phyloP scores from a whole-genome alignment of 345 rosid species.

The Lepidium africanum region DNA sequence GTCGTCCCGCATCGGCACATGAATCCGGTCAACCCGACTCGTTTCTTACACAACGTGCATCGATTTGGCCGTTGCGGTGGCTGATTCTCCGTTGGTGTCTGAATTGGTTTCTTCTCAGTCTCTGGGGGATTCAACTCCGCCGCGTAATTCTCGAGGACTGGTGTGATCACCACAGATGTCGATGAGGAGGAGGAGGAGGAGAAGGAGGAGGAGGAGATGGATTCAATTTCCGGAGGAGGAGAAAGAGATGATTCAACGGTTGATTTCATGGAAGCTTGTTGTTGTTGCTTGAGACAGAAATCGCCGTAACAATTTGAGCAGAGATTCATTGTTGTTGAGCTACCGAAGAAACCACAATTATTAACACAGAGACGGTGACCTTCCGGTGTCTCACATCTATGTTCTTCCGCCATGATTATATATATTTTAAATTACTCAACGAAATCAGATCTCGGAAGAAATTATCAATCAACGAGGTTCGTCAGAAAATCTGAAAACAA shows the following conservation, averaged over 20 bases:
- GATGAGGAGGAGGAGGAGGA: constrained; percentile 13
- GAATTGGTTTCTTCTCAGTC: neutral
- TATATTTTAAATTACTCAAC: neutral
- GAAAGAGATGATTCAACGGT: constrained; percentile 40
- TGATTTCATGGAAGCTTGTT: constrained; percentile 30
- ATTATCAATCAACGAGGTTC: neutral
- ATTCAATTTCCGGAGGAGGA: constrained; percentile 14
- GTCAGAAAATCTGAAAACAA: too few relatives aligned
- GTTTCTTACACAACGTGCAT: constrained; percentile 41
- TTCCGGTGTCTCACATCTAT: constrained; percentile 41
- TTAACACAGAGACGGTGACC: constrained; percentile 46
- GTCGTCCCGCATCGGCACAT: constrained; percentile 41
- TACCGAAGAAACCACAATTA: constrained; percentile 47
- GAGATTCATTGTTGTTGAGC: constrained; percentile 49
- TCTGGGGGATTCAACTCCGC: neutral
- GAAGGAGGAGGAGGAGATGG: constrained; percentile 13
- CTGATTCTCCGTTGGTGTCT: neutral
- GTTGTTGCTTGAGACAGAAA: constrained; percentile 35
- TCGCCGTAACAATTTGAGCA: constrained; percentile 50
- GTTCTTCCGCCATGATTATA: constrained; percentile 45
- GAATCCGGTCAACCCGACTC: constrained; percentile 46
- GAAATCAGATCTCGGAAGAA: neutral
- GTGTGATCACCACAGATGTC: neutral
- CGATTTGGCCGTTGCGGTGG: constrained; percentile 33
- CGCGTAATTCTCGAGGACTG: neutral